A percentile compares a stretch with the other conserved stretches of the same genome.
Conservation (phyloP, 2,329 filamentous ascomycete species). For the Parafenestella ontariensis region DNA sequence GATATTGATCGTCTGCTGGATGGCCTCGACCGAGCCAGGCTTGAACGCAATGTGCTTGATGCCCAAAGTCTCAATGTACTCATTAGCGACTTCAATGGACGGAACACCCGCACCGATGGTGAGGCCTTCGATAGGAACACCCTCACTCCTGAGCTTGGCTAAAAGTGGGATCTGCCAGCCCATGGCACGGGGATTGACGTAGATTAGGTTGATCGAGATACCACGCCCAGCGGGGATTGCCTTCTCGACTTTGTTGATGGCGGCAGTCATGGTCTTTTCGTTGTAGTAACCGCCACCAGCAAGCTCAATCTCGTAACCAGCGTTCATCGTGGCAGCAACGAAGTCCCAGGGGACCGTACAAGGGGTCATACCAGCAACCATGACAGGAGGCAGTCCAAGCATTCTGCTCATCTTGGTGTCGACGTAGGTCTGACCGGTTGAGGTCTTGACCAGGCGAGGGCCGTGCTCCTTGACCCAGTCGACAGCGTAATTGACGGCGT, state of each 20-base stretch:
- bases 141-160: constrained; percentile 55
- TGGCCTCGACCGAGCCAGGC: constrained; percentile 55
- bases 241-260: constrained; percentile 55
- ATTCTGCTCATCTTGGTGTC: constrained; percentile 76
- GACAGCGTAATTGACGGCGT: constrained; percentile 91
- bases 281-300: constrained; percentile 61
- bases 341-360: constrained; percentile 58
- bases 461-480: constrained; percentile 99
- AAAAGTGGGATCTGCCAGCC: constrained; percentile 61
- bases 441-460: constrained; percentile 89
- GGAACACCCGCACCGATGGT: constrained; percentile 59
- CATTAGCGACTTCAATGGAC: constrained; percentile 56
- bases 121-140: constrained; percentile 56
- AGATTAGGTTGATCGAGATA: constrained; percentile 62
- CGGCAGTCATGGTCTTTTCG: constrained; percentile 52
- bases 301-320: constrained; percentile 58
- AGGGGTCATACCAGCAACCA: constrained; percentile 60
- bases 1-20: constrained; percentile 57
- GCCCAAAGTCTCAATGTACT: constrained; percentile 64
- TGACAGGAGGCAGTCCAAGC: constrained; percentile 56
- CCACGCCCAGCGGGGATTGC: constrained; percentile 57
- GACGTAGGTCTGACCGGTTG: constrained; percentile 86
- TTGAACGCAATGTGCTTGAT: constrained; percentile 59
- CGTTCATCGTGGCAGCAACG: constrained; percentile 62
- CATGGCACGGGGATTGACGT: constrained; percentile 61